These are phyloP conservation scores for Luffa acutangula DNA, from an alignment of 306 rosid genomes.

Conservation along the genomic window DNA sequence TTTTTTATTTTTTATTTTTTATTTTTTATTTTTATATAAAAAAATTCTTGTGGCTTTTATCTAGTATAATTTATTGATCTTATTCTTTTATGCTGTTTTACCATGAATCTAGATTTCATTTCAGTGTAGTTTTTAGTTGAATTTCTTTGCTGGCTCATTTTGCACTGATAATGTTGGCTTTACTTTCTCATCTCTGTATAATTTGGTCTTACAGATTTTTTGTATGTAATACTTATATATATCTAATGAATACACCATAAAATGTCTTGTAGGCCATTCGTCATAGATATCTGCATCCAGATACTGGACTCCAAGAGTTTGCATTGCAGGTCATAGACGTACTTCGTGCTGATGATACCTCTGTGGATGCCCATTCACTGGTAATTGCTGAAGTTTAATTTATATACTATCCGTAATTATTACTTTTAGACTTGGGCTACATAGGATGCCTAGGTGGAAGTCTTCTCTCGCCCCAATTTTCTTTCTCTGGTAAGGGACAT, in stretches of 20 bases:
- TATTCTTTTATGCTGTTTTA: not conserved
- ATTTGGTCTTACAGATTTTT: not conserved
- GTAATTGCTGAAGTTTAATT: constrained; percentile 28
- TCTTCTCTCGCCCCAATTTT: not conserved
- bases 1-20: too few relatives aligned
- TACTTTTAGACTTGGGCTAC: not conserved
- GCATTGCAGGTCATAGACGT: constrained; percentile 72
- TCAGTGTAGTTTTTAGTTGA: not conserved
- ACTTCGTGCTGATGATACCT: constrained; percentile 70
- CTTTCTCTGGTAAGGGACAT: not conserved
- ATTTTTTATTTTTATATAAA: too few relatives aligned
- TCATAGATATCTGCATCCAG: constrained; percentile 71
- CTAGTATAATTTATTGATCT: not conserved
- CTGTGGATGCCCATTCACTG: constrained; percentile 77
- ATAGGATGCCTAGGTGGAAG: not conserved
- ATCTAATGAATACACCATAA: not conserved
- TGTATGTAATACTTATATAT: not conserved
- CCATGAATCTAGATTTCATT: not conserved
- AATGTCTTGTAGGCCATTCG: constrained; percentile 68
- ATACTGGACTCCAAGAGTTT: constrained; percentile 71
- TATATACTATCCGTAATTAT: not conserved
- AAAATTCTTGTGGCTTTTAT: not conserved
- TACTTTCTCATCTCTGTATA: not conserved
- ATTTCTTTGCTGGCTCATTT: not conserved
- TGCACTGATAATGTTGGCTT: not conserved